Evolutionary conservation across 2,329 filamentous ascomycete species (phyloP), one percentile per base, ranked within the genome.

Genomic region (Alternaria infectoria): DNA sequence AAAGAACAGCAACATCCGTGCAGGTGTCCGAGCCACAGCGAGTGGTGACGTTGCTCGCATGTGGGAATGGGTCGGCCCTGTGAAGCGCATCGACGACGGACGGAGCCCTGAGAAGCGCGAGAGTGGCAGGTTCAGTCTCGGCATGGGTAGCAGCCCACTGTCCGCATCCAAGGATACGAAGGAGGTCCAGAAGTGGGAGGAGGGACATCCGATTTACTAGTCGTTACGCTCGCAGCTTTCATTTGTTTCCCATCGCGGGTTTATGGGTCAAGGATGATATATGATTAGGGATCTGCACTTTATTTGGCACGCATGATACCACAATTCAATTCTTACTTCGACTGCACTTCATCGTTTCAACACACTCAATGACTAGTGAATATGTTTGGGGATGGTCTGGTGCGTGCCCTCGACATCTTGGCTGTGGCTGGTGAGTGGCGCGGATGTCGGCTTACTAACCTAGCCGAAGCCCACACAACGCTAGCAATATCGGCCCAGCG

Each of bases 1-100:
- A 81, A 90, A 90, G 79, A 99, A 99, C 79, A 91, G 92, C 64
- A 99, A 99, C 75, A 91, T 99, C 15, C 87, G 96, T 45, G 92
- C 81, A 81, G 94, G 86, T 82, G 93, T 83, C 83, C 91, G 86
- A 81, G 88, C 88, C 69, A 86, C 69, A 78, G 83, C 84, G 19
- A 82, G 73, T 30, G 84, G 84, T 2, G 84, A 86, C 71, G 86
- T 90, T 54, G 85, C 87, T 51, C 84, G 88, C 51, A 86, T 88
- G 58, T 91, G 89, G 89, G 89, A 90, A 72, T 91, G 89, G 89
- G 87, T 90, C 68, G 89, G 89, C 7, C 86, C 87, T 13, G 82
- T 87, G 54, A 77, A 81, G 68, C 76, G 90, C 49, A 77, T 85
- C 63, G 77, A 82, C 28, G 80, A 80, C 63, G 76, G 76, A 26